Evolutionary conservation across 1,284 basidiomycete genomes (phyloP), one percentile per base, ranked within the genome.

Genomic region (Caloboletus firmus): DNA sequence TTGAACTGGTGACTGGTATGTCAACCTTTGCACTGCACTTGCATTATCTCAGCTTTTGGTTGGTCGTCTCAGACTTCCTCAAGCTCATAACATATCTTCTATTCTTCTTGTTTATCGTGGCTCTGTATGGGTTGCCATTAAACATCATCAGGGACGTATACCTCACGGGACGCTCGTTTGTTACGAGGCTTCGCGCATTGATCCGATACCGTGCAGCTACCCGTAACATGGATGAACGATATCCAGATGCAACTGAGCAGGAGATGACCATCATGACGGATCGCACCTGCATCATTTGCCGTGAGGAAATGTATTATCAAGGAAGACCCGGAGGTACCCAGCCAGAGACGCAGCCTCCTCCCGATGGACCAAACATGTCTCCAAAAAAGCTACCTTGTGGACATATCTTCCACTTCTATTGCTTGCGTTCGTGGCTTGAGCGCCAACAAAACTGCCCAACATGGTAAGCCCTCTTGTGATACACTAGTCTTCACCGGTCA

Each of bases 401-500:
- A 0, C 97, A 99, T 71, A 87, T 98, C 44, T 99, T 99, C 79
- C 97, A 99, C 73, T 97, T 98, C 72, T 88, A 98, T 67, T 99
- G 97, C 71, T 80, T 99, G 47, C 82, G 94, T 43, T 95, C 93
- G 30, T 99, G 97, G 97, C 80, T 99, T 28, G 97, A 99, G 72
- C 82, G 97, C 45, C 97, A 99, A 71, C 89, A 91, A 67, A 91
- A 85, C 65, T 98, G 96, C 72, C 96, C 96, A 1, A 98, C 96
- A 34, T 99, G 97, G 94, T 95, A 56, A 70, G 84, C 7, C n/a
- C 8, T 48, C 34, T 31, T 31, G n/a, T 55, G 45, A 45, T 43
- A 49, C 34, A 45, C 53, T 55, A 31, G 50, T 22, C 39, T 55
- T 57, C 35, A 2, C 11, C 17, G 30, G 6, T 52, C 49, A 34